Conservation (phyloP, 2,329 filamentous ascomycete species). For the Diaporthe sp. region DNA sequence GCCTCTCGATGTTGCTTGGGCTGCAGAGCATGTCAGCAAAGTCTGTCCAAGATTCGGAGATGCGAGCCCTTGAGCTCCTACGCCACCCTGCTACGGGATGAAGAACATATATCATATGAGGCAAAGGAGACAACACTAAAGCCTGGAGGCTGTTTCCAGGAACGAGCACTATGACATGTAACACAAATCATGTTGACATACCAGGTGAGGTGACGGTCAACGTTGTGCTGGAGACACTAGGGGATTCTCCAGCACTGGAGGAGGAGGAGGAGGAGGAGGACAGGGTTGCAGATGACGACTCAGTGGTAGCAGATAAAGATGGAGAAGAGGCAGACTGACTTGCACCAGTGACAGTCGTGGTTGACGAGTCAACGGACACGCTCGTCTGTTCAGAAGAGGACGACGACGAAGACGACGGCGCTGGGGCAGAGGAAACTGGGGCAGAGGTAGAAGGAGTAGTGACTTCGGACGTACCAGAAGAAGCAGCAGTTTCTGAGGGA, state of each 20-base stretch:
- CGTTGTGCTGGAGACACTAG: conserved; percentile 22
- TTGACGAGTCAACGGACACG: conserved; percentile 39
- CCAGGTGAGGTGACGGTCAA: conserved; percentile 31
- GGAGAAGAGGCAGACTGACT: conserved; percentile 45
- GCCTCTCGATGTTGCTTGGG: conserved; percentile 3
- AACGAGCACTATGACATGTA: background rate
- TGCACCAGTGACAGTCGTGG: conserved; percentile 41
- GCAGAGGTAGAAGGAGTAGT: conserved; percentile 43
- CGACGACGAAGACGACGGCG: conserved; percentile 35
- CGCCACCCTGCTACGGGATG: background rate
- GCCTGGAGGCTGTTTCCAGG: background rate
- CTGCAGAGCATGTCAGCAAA: conserved; percentile 12
- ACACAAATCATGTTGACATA: conserved; percentile 31
- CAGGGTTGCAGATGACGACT: background rate
- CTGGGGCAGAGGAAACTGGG: conserved; percentile 43
- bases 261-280: conserved; percentile 23
- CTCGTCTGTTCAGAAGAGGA: conserved; percentile 43
- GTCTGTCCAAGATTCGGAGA: background rate
- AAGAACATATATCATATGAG: background rate
- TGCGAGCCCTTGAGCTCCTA: background rate
- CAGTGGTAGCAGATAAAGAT: conserved; percentile 31
- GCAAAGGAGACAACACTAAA: background rate
- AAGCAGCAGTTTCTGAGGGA: conserved; percentile 42
- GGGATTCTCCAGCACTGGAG: conserved; percentile 9
- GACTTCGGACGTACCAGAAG: conserved; percentile 50